Conservation (phyloP, 2,329 filamentous ascomycete genomes). For the Colletotrichum gloeosporioides region DNA sequence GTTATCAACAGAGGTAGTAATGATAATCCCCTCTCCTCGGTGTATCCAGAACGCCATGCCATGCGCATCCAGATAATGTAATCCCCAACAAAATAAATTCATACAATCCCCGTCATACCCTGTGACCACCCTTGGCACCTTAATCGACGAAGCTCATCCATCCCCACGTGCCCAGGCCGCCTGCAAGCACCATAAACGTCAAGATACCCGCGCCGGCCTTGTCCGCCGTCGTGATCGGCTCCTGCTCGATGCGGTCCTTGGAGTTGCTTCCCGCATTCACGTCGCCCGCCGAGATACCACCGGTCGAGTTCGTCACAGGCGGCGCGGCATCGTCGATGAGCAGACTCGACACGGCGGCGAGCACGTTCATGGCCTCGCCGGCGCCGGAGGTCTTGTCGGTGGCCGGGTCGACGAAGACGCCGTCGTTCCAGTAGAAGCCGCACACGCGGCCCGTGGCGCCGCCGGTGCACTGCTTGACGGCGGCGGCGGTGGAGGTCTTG, state of each 20-base stretch:
- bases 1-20: neutral
- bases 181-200: conserved; percentile 48
- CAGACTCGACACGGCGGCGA: conserved; percentile 58
- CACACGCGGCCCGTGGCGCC: conserved; percentile 64
- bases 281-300: conserved; percentile 54
- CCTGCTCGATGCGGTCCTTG: conserved; percentile 32
- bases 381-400: conserved; percentile 61
- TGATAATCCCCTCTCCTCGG: neutral
- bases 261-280: conserved; percentile 41
- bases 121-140: neutral
- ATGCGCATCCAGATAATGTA: conserved; percentile 19
- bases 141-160: conserved; percentile 50
- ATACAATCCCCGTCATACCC: neutral
- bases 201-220: conserved; percentile 54
- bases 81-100: neutral
- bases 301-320: conserved; percentile 51
- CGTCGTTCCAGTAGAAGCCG: conserved; percentile 66
- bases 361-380: conserved; percentile 63
- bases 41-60: conserved; percentile 17
- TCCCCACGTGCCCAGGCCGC: conserved; percentile 47
- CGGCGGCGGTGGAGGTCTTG: conserved; percentile 61
- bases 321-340: conserved; percentile 45
- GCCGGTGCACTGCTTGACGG: conserved; percentile 67
- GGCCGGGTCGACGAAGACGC: conserved; percentile 48
- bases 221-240: conserved; percentile 48